Base-by-base conservation (phyloP, 139 green algal species). In the Chlorokybus atmophyticus region DNA sequence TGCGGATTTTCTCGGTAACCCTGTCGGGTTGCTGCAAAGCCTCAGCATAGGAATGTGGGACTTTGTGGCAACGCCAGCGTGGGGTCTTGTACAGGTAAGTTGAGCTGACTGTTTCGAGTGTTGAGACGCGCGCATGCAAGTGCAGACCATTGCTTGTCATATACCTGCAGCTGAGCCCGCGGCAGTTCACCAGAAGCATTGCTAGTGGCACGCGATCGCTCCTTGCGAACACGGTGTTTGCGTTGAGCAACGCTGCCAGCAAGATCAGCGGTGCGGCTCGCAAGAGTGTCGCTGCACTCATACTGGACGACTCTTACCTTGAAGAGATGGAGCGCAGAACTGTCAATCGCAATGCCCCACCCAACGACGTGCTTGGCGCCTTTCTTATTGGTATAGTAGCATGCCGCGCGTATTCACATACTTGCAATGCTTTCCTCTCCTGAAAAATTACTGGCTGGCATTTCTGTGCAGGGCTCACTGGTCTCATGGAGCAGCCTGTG, bases 1-100 rank as follows among this genome's bases (percentile, higher is more conserved):
- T 0, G 64, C 53, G 5, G 64, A 74, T 50, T 64, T 74, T 54
- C 56, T 74, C 10, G 65, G 65, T 41, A 68, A 74, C 52, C 65
- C 65, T 3, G 29, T 74, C 19, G 50, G 63, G 30, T 55, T 74
- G 23, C n/a, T 74, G 4, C 40, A 40, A 6, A 68, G 30, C 40
- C 14, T 74, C n/a, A 32, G 51, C n/a, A 42, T 47, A 3, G 67
- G 65, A 29, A 23, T 74, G 35, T 74, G 65, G 65, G 65, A 74
- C 52, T 73, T 74, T 68, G 30, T 74, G 17, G 21, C 65, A 17
- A 44, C 50, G 32, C 64, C 64, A 8, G 32, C 64, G 2, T 19
- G 21, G 14, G 50, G 44, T 28, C 25, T 70, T 39, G 4, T 59
- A 26, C 60, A 68, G 26, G 35, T 62, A 47, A 47, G 39, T 6